Conservation (phyloP, 495 filamentous ascomycete genomes). For the Penicillium flavigenum region DNA sequence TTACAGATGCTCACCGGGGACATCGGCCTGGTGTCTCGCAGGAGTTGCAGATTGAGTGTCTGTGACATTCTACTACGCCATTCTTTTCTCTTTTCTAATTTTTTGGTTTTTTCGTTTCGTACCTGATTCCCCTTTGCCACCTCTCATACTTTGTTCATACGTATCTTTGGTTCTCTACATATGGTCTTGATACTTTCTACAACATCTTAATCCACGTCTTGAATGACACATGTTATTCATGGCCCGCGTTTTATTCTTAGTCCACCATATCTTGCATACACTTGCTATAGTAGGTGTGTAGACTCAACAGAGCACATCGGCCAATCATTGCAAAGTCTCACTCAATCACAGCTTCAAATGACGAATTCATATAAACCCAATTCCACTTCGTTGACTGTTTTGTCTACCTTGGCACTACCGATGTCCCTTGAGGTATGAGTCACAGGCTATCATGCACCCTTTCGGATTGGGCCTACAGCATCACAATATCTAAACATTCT, state of each 20-base stretch:
- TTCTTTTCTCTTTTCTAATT: neutral
- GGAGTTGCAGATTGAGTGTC: conserved; percentile 40
- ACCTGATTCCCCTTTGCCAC: conserved; percentile 7
- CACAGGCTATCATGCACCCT: neutral
- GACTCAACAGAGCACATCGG: neutral
- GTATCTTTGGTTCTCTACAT: neutral
- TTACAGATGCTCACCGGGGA: conserved; percentile 32
- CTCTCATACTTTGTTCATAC: neutral
- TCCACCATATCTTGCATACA: neutral
- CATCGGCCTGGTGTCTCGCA: conserved; percentile 41
- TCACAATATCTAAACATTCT: neutral
- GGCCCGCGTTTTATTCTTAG: neutral
- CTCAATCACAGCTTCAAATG: neutral
- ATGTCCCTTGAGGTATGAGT: neutral
- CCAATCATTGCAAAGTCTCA: neutral
- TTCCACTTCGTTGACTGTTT: neutral
- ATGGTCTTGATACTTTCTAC: neutral
- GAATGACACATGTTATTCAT: neutral
- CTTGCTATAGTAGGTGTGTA: neutral
- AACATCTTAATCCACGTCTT: neutral
- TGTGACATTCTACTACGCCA: conserved; percentile 17
- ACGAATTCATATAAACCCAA: neutral
- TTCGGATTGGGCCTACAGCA: neutral
- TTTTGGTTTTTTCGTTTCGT: conserved; percentile 6
- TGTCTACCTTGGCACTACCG: neutral